Conservation (phyloP, 306 rosid genomes). For the Cucurbita maxima region DNA sequence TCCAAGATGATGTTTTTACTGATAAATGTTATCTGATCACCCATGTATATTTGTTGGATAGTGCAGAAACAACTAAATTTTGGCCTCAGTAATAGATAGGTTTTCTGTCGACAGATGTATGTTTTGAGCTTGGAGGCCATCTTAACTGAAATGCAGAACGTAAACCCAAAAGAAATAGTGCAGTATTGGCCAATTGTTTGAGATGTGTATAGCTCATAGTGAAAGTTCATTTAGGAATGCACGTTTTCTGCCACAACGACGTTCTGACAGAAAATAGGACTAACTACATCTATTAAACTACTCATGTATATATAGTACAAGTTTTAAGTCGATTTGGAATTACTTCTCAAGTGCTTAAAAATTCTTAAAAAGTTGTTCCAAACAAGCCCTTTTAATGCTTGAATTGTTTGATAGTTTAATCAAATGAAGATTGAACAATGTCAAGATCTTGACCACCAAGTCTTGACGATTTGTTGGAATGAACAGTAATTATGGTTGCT, state of each 20-base stretch:
- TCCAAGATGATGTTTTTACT: background rate
- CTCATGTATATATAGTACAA: background rate
- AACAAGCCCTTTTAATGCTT: too few species aligned
- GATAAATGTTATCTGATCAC: background rate
- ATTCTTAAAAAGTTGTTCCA: too few species aligned
- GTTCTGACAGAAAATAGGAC: background rate
- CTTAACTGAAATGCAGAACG: background rate
- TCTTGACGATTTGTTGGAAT: background rate
- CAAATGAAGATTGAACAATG: too few species aligned
- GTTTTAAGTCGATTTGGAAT: background rate
- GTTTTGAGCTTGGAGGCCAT: background rate
- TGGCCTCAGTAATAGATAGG: background rate
- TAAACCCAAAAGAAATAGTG: background rate
- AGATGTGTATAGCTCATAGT: background rate
- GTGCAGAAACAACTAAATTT: background rate
- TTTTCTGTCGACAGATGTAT: background rate
- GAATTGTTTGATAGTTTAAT: too few species aligned
- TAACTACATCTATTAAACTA: background rate
- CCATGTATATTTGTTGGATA: slow-evolving; percentile 1
- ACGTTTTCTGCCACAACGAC: background rate
- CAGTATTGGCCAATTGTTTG: background rate
- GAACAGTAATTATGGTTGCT: too few species aligned
- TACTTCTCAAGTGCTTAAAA: background rate
- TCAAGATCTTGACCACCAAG: background rate
- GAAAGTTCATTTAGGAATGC: background rate